Evolutionary conservation across 2,329 filamentous ascomycete genomes (phyloP).

Genomic region (Boeremia lycopersici): DNA sequence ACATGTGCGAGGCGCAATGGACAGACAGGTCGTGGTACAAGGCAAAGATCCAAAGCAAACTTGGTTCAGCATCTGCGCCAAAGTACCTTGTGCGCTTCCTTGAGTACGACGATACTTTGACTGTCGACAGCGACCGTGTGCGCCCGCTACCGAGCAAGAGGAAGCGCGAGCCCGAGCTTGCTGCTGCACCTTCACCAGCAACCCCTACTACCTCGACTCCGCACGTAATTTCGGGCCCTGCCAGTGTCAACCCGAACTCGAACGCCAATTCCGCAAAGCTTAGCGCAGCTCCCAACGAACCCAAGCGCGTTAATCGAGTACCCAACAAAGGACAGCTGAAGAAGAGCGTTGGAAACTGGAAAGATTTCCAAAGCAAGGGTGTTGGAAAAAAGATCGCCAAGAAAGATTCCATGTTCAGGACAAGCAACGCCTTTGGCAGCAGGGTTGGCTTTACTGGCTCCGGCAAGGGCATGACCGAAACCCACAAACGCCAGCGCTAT

Average conservation of each 20-base stretch:
- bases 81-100: conserved; percentile 97
- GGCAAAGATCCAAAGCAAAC: conserved; percentile 90
- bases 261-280: conserved; percentile 68
- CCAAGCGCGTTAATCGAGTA: conserved; percentile 75
- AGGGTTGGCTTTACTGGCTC: conserved; percentile 97
- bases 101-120: conserved; percentile 87
- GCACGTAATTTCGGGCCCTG: conserved; percentile 67
- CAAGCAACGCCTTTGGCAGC: conserved; percentile 82
- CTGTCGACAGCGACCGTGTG: conserved; percentile 60
- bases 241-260: conserved; percentile 70
- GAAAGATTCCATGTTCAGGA: conserved; percentile 97
- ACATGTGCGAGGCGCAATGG: conserved; percentile 90
- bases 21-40: conserved; percentile 89
- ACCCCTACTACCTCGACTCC: conserved; percentile 49
- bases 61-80: conserved; percentile 85
- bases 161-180: conserved; percentile 85
- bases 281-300: conserved; percentile 65
- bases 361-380: conserved; percentile 82
- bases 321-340: conserved; percentile 94
- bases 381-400: conserved; percentile 70
- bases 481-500: conserved; percentile 79
- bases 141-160: conserved; percentile 46
- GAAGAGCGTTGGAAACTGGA: conserved; percentile 90
- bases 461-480: conserved; percentile 94
- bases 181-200: conserved; percentile 56